Base-by-base conservation (phyloP, 768 basidiomycete species). In the Coprinellus aureogranulatus region DNA sequence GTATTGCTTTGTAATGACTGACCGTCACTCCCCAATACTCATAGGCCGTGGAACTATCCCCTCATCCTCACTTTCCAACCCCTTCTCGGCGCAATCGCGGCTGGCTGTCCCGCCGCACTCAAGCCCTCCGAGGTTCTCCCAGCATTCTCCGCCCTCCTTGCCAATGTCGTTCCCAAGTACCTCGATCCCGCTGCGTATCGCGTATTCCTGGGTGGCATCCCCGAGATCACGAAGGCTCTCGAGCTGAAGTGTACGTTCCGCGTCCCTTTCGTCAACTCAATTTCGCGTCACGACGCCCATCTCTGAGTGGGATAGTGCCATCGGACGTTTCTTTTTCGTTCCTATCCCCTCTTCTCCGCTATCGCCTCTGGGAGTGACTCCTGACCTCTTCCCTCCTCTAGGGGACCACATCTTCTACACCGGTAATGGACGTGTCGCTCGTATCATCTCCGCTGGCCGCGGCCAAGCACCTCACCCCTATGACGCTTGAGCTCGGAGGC, bases 21-120 rank as follows among this genome's bases (percentile, higher is more conserved):
- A n/a, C n/a, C n/a, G n/a, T 5, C 25, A 30, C 27, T 25, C 44
- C 39, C 20, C 18, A 18, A 55, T 10, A 20, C 16, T 25, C 23
- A 16, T 14, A 87, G 85, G 18, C 85, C 85, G 2, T 88, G 85
- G 85, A 88, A 88, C 63, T 88, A 83, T 61, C 87, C 87, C 0
- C 63, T 84, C 51, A 70, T 82, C 10, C 75, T 87, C 30, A 74
- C 70, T 65, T 67, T 88, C 5, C 78, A 80, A 39, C 87, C 88
- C 2, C 70, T 87, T 22, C 75, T 81, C 50, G 89, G 89, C 3
- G 90, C 90, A 1, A 87, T 92, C 49, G 77, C 88, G 0, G 88
- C 89, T 0, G 90, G 90, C 0, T 88, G 86, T 63, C 78, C 84
- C n/a, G 80, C 78, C 0, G 77, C 84, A 9, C 46, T 90, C 64